Base-by-base conservation (phyloP, 1,284 basidiomycete genomes). In the Golubevia sp. region DNA sequence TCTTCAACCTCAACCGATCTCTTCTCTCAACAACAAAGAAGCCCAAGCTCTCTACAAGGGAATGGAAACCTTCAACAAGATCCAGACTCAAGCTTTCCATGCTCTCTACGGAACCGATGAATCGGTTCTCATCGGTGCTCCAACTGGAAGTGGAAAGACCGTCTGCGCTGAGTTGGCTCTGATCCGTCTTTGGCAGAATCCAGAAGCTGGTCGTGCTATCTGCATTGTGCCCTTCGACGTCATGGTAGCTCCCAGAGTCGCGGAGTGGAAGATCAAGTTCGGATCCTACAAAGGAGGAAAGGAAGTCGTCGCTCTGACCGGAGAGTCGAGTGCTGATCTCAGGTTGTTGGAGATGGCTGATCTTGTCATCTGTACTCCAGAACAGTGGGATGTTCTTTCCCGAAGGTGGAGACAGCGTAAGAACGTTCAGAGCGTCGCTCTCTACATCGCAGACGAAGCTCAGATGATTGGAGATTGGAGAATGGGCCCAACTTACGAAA, bases 21-120 rank as follows among this genome's bases (percentile, higher is more conserved):
- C 92, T 0, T 94, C 94, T 0, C 87, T 99, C 2, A 93, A 96
- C 85, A 96, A 95, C 87, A 89, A 90, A 79, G 92, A 93, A 65
- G 97, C 91, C 70, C 92, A 98, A 82, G 86, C 87, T 3, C 88
- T 97, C 51, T 99, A 97, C 84, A 67, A 69, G 34, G 88, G 88
- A 0, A 91, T 96, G 68, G 86, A 89, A 66, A 89, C 88, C 0
- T 97, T 98, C 88, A 99, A 99, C 88, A 98, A 97, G 86, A 97
- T 98, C 71, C 97, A 99, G 84, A 99, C 94, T 0, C 97, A 99
- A 85, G 94, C 97, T 44, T 99, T 98, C 90, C 96, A 98, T 74
- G 94, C 95, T 0, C 86, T 99, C 0, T 99, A 96, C 84, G 95
- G 93, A 0, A 91, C 93, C 0, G 94, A 98, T 81, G 95, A 98